phyloP scores from a whole-genome alignment of 2,329 filamentous ascomycete genomes.

The Tetracladium maxilliforme region DNA sequence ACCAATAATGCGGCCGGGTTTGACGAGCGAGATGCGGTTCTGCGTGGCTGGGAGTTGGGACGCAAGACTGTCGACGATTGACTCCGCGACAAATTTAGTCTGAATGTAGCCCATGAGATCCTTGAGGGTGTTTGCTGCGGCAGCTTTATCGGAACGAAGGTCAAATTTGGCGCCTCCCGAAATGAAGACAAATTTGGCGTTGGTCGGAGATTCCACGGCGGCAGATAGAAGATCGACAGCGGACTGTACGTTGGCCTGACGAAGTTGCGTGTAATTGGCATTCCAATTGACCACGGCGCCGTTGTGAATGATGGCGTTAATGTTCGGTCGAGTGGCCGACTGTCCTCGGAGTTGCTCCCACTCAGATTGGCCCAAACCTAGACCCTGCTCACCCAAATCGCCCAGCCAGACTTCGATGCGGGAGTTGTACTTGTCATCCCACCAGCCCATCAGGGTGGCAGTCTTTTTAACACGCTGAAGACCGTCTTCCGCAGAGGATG shows the following conservation, averaged over 20 bases:
- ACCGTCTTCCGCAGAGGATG: constrained; percentile 43
- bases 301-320: constrained; percentile 70
- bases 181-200: constrained; percentile 10
- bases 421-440: constrained; percentile 52
- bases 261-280: constrained; percentile 57
- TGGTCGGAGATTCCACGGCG: constrained; percentile 1
- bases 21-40: constrained; percentile 7
- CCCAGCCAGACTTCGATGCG: constrained; percentile 57
- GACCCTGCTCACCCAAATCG: constrained; percentile 55
- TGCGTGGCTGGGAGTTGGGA: too few species aligned
- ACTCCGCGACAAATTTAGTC: too few species aligned
- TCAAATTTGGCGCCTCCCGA: too few species aligned
- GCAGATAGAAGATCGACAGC: constrained; percentile 54
- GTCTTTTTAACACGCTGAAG: constrained; percentile 51
- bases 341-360: constrained; percentile 53
- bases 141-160: too few species aligned
- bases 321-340: too few species aligned
- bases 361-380: constrained; percentile 50
- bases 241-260: constrained; percentile 62
- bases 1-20: constrained; percentile 10
- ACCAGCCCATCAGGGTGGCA: constrained; percentile 65
- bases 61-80: too few species aligned
- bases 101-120: too few species aligned
- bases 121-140: too few species aligned
- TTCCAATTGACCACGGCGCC: constrained; percentile 76